Percentiles rank a stretch among this genome's conserved stretches.
Evolutionary conservation across 202 grass and related monocot species (phyloP).

Genomic region (Setaria italica): DNA sequence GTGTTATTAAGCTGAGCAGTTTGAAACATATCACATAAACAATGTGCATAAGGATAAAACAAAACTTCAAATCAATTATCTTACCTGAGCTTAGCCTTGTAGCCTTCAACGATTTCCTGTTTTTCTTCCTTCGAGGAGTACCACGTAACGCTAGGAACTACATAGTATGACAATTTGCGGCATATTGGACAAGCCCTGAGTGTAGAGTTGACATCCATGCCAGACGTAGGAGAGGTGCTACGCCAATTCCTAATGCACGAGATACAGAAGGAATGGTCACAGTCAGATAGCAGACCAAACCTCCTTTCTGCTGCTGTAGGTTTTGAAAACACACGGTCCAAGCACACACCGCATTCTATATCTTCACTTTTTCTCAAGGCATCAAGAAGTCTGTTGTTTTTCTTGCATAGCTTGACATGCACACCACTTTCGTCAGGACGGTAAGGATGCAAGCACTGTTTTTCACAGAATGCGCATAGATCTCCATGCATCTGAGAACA

Average conservation of each 20-base stretch:
- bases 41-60: constrained; percentile 5
- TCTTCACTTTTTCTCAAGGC: constrained; percentile 76
- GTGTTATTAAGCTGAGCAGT: constrained; percentile 9
- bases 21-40: background rate
- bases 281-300: constrained; percentile 88
- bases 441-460: constrained; percentile 69
- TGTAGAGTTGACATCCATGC: constrained; percentile 82
- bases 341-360: constrained; percentile 86
- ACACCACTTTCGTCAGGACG: constrained; percentile 58
- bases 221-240: constrained; percentile 74
- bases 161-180: constrained; percentile 74
- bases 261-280: constrained; percentile 91
- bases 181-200: constrained; percentile 89
- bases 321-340: constrained; percentile 83
- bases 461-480: constrained; percentile 66
- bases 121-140: constrained; percentile 89
- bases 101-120: constrained; percentile 77
- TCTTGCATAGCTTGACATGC: constrained; percentile 68
- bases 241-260: constrained; percentile 93
- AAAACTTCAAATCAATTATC: constrained; percentile 35
- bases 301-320: constrained; percentile 69
- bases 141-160: constrained; percentile 82
- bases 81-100: constrained; percentile 94
- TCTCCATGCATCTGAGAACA: constrained; percentile 74
- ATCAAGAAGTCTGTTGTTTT: constrained; percentile 66